Evolutionary conservation across 2,329 filamentous ascomycete species (phyloP).

Genomic region (Ceratocystis variospora): DNA sequence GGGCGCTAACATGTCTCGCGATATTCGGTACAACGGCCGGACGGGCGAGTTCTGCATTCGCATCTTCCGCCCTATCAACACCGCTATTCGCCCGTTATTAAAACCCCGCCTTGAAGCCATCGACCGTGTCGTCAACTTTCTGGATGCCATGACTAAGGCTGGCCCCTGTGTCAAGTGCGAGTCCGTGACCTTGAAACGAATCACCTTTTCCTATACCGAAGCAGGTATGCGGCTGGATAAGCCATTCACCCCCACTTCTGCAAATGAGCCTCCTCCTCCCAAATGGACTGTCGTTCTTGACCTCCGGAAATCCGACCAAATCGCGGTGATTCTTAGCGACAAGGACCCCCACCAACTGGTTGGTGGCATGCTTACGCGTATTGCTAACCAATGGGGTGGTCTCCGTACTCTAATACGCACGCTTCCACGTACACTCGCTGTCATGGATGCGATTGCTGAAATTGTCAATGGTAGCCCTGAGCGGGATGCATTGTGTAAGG

Average conservation of each 20-base stretch:
- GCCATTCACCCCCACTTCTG: neutral
- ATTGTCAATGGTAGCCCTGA: constrained; percentile 44
- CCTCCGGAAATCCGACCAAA: constrained; percentile 36
- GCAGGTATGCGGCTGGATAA: constrained; percentile 15
- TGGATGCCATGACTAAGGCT: constrained; percentile 48
- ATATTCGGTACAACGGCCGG: constrained; percentile 46
- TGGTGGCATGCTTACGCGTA: constrained; percentile 41
- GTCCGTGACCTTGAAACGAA: constrained; percentile 44
- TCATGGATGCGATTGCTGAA: constrained; percentile 46
- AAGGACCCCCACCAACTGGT: constrained; percentile 56
- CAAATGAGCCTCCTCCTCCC: neutral
- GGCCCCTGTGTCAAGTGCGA: constrained; percentile 43
- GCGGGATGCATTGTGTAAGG: constrained; percentile 31
- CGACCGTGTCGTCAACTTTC: constrained; percentile 55
- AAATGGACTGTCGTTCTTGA: constrained; percentile 43
- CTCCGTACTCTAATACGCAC: constrained; percentile 41
- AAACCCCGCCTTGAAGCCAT: constrained; percentile 49
- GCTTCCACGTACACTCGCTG: constrained; percentile 47
- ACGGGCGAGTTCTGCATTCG: constrained; percentile 51
- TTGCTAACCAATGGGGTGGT: constrained; percentile 41
- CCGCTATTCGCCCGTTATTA: constrained; percentile 45
- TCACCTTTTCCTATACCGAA: constrained; percentile 55
- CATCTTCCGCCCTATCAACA: constrained; percentile 44
- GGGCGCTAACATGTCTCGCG: constrained; percentile 41
- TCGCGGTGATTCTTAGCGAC: constrained; percentile 28